Evolutionary conservation across 116 monocot species (phyloP), one percentile per base, ranked within the genome.

Genomic region (Papilionanthe hybrid): DNA sequence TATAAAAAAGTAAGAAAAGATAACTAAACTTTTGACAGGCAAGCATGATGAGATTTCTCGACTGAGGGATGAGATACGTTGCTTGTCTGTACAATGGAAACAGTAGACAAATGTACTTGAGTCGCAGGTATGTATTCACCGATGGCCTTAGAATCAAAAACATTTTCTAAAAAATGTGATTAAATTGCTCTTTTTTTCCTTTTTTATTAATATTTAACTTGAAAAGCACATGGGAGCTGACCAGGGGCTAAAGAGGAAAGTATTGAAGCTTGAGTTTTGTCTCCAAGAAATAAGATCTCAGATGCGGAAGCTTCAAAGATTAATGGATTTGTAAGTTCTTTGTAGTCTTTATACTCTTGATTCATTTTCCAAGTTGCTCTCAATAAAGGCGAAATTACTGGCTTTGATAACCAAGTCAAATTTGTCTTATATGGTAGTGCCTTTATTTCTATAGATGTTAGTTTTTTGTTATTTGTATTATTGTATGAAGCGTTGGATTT

Each of bases 261-360:
- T 99, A 37, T 10, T 94, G 20, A 99, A 99, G 84, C 85, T 99
- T 48, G 99, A 99, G 79, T 99, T 93, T 65, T 94, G 99, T 82
- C 90, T 99, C 17, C 99, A 99, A 56, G 99, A 99, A 78, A 79
- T 90, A 55, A 88, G 93, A 32, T 74, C 86, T 1, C 99, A 99
- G 28, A 93, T 89, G 50, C 80, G 93, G 77, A 99, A 93, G 80
- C 86, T 95, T 84, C 93, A 95, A 72, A 93, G 91, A 89, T 94
- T 96, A 93, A 66, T 77, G 75, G 5, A 69, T 69, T 32, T 78
- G 19, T 20, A 57, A 10, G 42, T 20, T 42, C 7, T 83, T 72
- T 42, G 0, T 78, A 81, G 18, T 41, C 56, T 27, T 30, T 25
- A 15, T 69, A 3, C 69, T 69, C 4, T 63, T 30, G 12, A 69